phyloP scores from a whole-genome alignment of 2,329 filamentous ascomycete species.

The Didymella keratinophila region DNA sequence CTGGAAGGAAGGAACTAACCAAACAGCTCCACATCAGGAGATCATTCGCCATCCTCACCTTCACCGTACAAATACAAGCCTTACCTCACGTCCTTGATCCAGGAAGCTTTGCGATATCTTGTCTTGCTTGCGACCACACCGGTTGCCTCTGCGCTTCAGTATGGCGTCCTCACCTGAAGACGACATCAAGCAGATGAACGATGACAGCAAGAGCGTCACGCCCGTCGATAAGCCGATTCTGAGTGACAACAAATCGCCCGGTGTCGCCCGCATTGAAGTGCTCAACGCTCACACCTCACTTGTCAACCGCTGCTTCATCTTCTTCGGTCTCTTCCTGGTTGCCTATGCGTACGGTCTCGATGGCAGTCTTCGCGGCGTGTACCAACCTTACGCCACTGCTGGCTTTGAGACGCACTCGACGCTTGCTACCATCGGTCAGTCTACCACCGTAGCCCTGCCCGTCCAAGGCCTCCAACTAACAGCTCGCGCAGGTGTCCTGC shows the following conservation, averaged over 20 bases:
- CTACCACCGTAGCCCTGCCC: background rate
- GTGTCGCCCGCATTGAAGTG: conserved; percentile 66
- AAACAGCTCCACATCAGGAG: conserved; percentile 7
- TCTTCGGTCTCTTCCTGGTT: conserved; percentile 67
- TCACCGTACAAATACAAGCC: conserved; percentile 3
- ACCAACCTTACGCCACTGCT: conserved; percentile 62
- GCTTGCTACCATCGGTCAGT: conserved; percentile 63
- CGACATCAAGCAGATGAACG: conserved; percentile 8
- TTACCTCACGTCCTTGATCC: background rate
- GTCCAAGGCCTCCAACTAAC: background rate
- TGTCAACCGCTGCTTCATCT: conserved; percentile 64
- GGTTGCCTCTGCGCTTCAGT: background rate
- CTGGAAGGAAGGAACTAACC: background rate
- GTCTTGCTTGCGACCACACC: background rate
- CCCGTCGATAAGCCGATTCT: conserved; percentile 3
- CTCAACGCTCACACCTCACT: conserved; percentile 62
- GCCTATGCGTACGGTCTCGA: conserved; percentile 68
- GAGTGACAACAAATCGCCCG: conserved; percentile 53
- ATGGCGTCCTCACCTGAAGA: conserved; percentile 5
- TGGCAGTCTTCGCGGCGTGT: conserved; percentile 59
- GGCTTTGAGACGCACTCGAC: conserved; percentile 63
- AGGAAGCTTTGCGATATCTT: background rate
- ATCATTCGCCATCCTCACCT: conserved; percentile 1
- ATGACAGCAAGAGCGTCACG: conserved; percentile 10
- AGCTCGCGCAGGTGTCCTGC: conserved; percentile 52